Base-by-base conservation (phyloP, 2,329 filamentous ascomycete species). In the Canariomyces notabilis region DNA sequence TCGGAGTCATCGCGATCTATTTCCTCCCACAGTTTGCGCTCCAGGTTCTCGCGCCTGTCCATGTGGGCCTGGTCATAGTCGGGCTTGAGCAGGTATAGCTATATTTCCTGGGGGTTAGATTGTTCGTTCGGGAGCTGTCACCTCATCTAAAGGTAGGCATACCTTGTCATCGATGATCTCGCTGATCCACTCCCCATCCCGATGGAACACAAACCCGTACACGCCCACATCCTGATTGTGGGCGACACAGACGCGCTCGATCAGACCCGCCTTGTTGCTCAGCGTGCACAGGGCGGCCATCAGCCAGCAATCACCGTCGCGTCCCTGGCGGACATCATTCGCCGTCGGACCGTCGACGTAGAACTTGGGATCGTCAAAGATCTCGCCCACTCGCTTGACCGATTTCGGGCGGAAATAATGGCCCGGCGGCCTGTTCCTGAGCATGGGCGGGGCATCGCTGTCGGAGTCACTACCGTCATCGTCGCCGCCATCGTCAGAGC, bases 291-390 rank as follows among this genome's bases (percentile, higher is more conserved):
- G 66, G 1, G 87, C 85, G 6, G 89, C 84, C 70, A 95, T 81
- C 47, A 93, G 79, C 87, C 88, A 95, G 63, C 89, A 94, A 60
- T 95, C 87, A 2, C 88, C 88, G 52, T 84, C 80, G 7, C 77
- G 75, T 2, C 88, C 88, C 63, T 93, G 88, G 23, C 84, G 77
- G 16, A 94, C 83, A 64, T 94, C 87, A 53, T 83, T 84, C 15
- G 85, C 83, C 7, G 80, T 83, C 2, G 86, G 82, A 0, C 85
- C 85, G 53, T 90, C 85, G 50, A 89, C 80, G 60, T 80, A 93
- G 62, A 95, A 93, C 50, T 77, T 71, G 1, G 87, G 86, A 0
- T 78, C 72, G 40, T 89, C 85, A 54, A 91, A 93, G 19, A 91
- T 85, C 57, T 90, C 85, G 2, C 64, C 62, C 11, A 90, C 82